Evolutionary conservation across 345 rosid species (phyloP).

Genomic region (Corchorus olitorius): DNA sequence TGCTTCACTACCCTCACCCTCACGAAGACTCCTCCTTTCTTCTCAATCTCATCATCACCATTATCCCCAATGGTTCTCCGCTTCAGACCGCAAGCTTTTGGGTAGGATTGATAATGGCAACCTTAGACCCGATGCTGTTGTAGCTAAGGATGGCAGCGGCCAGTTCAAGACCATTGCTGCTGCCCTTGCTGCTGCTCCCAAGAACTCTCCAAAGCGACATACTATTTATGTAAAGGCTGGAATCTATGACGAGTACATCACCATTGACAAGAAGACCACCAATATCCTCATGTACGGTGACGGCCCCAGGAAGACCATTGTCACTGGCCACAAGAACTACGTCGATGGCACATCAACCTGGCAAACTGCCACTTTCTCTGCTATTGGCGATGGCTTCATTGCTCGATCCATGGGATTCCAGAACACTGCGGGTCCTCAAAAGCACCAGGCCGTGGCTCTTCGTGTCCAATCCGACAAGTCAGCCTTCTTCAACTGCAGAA

Average conservation of each 20-base stretch:
- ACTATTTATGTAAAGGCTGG: conserved; percentile 75
- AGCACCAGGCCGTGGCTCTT: conserved; percentile 76
- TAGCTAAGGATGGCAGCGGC: conserved; percentile 57
- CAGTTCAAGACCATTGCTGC: conserved; percentile 39
- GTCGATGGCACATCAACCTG: conserved; percentile 45
- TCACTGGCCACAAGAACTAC: conserved; percentile 49
- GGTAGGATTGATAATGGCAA: conserved; percentile 19
- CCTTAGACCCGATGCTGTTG: conserved; percentile 39
- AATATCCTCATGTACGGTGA: conserved; percentile 74
- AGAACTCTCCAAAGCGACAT: conserved; percentile 40
- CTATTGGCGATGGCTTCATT: conserved; percentile 55
- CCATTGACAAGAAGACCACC: conserved; percentile 41
- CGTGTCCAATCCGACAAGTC: conserved; percentile 54
- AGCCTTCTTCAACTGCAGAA: conserved; percentile 56
- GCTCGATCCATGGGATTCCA: conserved; percentile 60
- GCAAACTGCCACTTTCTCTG: conserved; percentile 55
- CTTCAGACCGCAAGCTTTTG: conserved; percentile 40
- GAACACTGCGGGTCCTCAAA: conserved; percentile 74
- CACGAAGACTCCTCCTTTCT: not conserved
- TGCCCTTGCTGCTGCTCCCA: conserved; percentile 36
- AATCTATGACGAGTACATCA: conserved; percentile 46
- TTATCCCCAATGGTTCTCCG: conserved; percentile 43
- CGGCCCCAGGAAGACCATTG: conserved; percentile 65
- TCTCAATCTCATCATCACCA: not conserved
- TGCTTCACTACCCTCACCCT: not conserved